Conservation (phyloP, 2,329 filamentous ascomycete species). For the Microsporum ferrugineum region DNA sequence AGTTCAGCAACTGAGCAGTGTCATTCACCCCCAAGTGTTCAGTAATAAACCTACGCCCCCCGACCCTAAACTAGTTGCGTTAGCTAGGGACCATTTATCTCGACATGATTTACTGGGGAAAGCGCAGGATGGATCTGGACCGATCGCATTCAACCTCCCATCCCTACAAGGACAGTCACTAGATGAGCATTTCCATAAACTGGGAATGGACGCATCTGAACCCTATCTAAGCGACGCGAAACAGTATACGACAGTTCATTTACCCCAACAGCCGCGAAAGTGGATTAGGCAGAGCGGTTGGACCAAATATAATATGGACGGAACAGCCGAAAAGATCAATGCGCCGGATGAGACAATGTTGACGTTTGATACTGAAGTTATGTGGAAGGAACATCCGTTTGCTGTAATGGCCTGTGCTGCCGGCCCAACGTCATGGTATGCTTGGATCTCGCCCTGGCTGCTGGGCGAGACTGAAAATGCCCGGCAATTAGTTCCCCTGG, state of each 20-base stretch:
- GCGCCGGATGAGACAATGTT: constrained; percentile 70
- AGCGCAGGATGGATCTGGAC: constrained; percentile 62
- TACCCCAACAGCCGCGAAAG: constrained; percentile 51
- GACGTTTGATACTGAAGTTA: constrained; percentile 90
- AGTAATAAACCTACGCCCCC: constrained; percentile 43
- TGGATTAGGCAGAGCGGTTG: constrained; percentile 78
- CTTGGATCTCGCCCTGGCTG: constrained; percentile 93
- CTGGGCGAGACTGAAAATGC: constrained; percentile 67
- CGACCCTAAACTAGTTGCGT: constrained; percentile 59
- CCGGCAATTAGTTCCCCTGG: constrained; percentile 75
- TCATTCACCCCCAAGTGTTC: constrained; percentile 78
- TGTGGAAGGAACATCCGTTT: constrained; percentile 87
- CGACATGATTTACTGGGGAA: constrained; percentile 84
- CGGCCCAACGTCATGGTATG: constrained; percentile 86
- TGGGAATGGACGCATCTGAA: constrained; percentile 77
- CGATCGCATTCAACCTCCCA: constrained; percentile 80
- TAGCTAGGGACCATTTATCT: constrained; percentile 70
- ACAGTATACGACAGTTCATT: constrained; percentile 53
- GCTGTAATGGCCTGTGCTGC: constrained; percentile 95
- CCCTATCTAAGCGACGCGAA: constrained; percentile 69
- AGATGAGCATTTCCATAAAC: constrained; percentile 86
- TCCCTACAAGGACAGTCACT: constrained; percentile 64
- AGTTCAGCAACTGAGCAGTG: constrained; percentile 79
- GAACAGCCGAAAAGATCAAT: constrained; percentile 58
- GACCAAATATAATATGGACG: constrained; percentile 81